Percentiles rank a stretch among this genome's conserved stretches.
phyloP scores from a whole-genome alignment of 495 filamentous ascomycete species.

The Chlorociboria aeruginascens region DNA sequence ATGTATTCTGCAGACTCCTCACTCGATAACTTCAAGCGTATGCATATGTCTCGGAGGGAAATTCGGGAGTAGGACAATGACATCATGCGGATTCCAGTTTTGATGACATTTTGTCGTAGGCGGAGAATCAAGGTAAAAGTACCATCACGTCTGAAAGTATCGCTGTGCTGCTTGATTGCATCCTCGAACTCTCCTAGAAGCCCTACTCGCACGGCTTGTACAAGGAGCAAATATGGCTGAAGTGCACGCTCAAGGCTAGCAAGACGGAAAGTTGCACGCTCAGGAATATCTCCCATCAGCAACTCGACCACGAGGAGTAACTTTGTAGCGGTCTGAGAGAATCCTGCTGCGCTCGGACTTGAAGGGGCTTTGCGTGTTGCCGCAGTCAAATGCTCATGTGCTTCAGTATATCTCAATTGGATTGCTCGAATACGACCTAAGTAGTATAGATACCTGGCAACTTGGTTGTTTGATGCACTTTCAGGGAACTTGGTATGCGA shows the following conservation, averaged over 20 bases:
- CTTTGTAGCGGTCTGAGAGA: constrained; percentile 91
- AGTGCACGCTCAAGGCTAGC: constrained; percentile 73
- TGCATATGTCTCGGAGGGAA: constrained; percentile 94
- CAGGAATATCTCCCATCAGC: constrained; percentile 97
- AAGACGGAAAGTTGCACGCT: constrained; percentile 85
- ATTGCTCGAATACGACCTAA: constrained; percentile 92
- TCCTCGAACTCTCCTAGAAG: constrained; percentile 86
- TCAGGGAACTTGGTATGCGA: constrained; percentile 89
- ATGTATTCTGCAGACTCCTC: constrained; percentile 98
- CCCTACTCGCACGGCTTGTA: constrained; percentile 89
- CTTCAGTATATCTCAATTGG: constrained; percentile 90
- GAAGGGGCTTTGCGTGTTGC: constrained; percentile 92
- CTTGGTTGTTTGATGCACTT: constrained; percentile 92
- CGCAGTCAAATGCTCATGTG: constrained; percentile 84
- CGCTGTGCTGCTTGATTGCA: constrained; percentile 64
- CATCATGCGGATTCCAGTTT: constrained; percentile 98
- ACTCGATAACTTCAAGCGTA: constrained; percentile 79
- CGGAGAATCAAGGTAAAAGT: constrained; percentile 93
- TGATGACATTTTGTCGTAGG: constrained; percentile 96
- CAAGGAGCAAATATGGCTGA: constrained; percentile 82
- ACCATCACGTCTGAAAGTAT: constrained; percentile 81
- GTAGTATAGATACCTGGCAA: constrained; percentile 92
- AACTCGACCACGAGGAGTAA: constrained; percentile 89
- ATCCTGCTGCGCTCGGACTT: constrained; percentile 76
- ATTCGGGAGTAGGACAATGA: constrained; percentile 95